These are phyloP conservation scores for Marasmius oreades DNA, from an alignment of 1,284 basidiomycete species.

Conservation along the genomic window DNA sequence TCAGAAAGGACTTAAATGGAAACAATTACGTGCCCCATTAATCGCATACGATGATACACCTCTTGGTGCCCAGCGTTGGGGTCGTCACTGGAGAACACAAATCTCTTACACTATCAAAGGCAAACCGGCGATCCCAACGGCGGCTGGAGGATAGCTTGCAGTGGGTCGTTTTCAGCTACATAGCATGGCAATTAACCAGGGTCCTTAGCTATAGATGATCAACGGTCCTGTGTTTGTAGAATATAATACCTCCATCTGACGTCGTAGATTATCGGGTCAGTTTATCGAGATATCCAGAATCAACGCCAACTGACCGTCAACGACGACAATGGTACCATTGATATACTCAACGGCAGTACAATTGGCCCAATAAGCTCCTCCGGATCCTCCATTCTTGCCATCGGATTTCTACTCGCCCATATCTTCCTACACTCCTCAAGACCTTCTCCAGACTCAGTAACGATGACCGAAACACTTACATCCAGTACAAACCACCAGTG, in stretches of 20 bases:
- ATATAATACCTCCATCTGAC: not conserved
- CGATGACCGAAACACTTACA: slow-evolving; percentile 39
- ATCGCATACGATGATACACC: not conserved
- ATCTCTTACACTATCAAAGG: not conserved
- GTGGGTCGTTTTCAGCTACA: too few relatives aligned
- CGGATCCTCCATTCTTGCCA: slow-evolving; percentile 39
- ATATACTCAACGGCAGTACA: slow-evolving; percentile 42
- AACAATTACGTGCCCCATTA: slow-evolving; percentile 23
- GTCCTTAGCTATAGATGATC: too few relatives aligned
- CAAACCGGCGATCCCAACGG: not conserved
- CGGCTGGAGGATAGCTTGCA: too few relatives aligned
- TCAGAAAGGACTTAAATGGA: slow-evolving; percentile 17
- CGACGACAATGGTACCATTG: slow-evolving; percentile 36
- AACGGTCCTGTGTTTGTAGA: too few relatives aligned
- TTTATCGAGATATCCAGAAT: not conserved
- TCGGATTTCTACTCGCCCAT: slow-evolving; percentile 36
- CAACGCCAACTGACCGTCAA: slow-evolving; percentile 33
- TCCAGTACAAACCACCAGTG: slow-evolving; percentile 27
- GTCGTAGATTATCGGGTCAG: not conserved
- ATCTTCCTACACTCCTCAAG: slow-evolving; percentile 26
- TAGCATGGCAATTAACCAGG: too few relatives aligned
- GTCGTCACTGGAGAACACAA: not conserved
- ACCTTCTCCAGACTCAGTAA: slow-evolving; percentile 35
- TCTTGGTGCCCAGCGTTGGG: not conserved
- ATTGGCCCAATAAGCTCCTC: slow-evolving; percentile 36